These are phyloP conservation scores for Pseudogymnoascus sp. DNA, from an alignment of 2,329 filamentous ascomycete genomes.

Conservation along the genomic window DNA sequence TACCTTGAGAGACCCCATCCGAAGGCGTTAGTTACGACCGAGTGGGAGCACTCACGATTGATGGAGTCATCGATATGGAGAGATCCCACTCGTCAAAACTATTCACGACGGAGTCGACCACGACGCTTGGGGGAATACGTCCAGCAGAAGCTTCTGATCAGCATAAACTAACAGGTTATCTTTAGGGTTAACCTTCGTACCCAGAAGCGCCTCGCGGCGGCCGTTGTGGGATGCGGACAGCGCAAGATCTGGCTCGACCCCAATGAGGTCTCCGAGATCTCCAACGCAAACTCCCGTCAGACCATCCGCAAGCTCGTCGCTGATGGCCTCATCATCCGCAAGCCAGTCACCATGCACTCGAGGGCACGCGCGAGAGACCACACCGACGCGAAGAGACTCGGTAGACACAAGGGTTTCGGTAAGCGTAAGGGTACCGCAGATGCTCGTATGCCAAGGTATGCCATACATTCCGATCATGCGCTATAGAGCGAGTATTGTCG, in stretches of 20 bases:
- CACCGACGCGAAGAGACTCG: constrained; percentile 87
- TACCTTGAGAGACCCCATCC: neutral
- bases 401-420: constrained; percentile 98
- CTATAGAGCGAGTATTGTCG: constrained; percentile 2
- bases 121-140: neutral
- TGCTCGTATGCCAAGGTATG: constrained; percentile 96
- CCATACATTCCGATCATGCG: constrained; percentile 20
- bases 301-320: constrained; percentile 98
- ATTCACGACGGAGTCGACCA: constrained; percentile 1
- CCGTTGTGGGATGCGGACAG: constrained; percentile 98
- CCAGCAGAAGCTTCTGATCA: neutral
- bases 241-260: constrained; percentile 99
- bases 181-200: constrained; percentile 97
- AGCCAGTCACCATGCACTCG: constrained; percentile 99
- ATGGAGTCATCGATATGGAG: constrained; percentile 10
- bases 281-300: constrained; percentile 99
- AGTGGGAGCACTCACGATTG: constrained; percentile 8
- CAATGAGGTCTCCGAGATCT: constrained; percentile 98
- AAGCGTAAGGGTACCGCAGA: constrained; percentile 99
- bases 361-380: constrained; percentile 92
- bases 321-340: constrained; percentile 99
- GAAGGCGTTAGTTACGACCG: neutral
- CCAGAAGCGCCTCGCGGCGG: constrained; percentile 99
- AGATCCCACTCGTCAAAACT: constrained; percentile 6
- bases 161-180: constrained; percentile 5